phyloP scores from a whole-genome alignment of 306 rosid genomes.

The Mimosa bimucronata region DNA sequence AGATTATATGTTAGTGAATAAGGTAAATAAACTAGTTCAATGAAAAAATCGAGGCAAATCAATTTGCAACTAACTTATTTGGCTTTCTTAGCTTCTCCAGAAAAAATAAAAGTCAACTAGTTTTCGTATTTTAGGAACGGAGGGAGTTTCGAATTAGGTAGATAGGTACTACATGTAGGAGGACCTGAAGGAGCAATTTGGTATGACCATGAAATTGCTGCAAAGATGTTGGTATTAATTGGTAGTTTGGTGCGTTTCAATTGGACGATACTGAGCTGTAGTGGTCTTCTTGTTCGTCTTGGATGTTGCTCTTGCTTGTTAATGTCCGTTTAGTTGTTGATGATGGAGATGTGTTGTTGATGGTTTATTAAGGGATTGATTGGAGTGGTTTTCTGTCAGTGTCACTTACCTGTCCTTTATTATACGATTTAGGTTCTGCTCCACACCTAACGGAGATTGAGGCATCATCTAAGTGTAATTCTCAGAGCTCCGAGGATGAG shows the following conservation, averaged over 20 bases:
- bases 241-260: background rate
- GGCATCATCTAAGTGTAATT: conserved; percentile 21
- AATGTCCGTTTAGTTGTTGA: background rate
- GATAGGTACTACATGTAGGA: no score
- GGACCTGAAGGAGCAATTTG: no score
- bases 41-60: no score
- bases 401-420: background rate
- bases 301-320: background rate
- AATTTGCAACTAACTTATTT: no score
- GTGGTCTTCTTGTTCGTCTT: background rate
- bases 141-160: no score
- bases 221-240: background rate
- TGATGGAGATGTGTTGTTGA: background rate
- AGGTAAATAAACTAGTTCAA: no score
- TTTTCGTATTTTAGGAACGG: no score
- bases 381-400: background rate
- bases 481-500: conserved; percentile 48
- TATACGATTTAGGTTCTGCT: conserved; percentile 41
- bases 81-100: no score
- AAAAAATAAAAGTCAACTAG: no score
- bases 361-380: background rate
- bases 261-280: background rate
- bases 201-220: no score
- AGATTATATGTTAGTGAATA: no score
- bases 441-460: conserved; percentile 47